Evolutionary conservation across 208 protist genomes (phyloP).

Genomic region (Leptomonas pyrrhocoris): DNA sequence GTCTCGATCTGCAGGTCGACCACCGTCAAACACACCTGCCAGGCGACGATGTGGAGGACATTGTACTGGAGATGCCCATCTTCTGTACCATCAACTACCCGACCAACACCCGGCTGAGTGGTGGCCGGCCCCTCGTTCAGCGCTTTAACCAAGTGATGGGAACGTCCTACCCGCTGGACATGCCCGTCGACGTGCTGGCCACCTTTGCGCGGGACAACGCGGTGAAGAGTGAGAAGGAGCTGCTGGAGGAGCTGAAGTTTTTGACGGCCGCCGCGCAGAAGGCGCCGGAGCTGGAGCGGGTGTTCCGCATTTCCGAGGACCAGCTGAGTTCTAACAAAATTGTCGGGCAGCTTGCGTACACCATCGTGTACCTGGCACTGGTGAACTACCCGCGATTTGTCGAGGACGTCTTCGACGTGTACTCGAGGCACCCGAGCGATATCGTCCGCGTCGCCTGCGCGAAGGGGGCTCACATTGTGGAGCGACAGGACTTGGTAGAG

Average conservation of each 20-base stretch:
- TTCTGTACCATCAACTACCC: constrained; percentile 92
- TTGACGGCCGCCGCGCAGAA: constrained; percentile 67
- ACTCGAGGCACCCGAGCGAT: constrained; percentile 76
- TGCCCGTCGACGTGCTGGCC: constrained; percentile 89
- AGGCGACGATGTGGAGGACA: constrained; percentile 73
- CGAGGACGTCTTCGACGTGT: constrained; percentile 82
- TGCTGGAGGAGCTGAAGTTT: constrained; percentile 86
- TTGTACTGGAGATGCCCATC: constrained; percentile 85
- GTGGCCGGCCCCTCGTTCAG: constrained; percentile 83
- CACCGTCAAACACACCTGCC: constrained; percentile 68
- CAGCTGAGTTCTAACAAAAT: constrained; percentile 85
- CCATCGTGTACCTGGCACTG: constrained; percentile 88
- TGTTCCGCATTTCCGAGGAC: constrained; percentile 82
- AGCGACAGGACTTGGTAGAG: constrained; percentile 73
- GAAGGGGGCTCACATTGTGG: constrained; percentile 82
- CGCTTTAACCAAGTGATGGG: constrained; percentile 92
- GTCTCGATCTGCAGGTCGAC: constrained; percentile 88
- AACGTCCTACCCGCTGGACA: constrained; percentile 85
- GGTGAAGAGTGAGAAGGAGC: constrained; percentile 69
- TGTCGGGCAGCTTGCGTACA: constrained; percentile 89
- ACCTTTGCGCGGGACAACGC: constrained; percentile 69
- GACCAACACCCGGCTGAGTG: constrained; percentile 78
- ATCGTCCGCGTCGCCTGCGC: constrained; percentile 87
- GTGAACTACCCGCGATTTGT: constrained; percentile 74
- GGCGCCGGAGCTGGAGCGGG: constrained; percentile 78